Conservation (phyloP, 768 basidiomycete species). For the Phanerochaete carnosa region DNA sequence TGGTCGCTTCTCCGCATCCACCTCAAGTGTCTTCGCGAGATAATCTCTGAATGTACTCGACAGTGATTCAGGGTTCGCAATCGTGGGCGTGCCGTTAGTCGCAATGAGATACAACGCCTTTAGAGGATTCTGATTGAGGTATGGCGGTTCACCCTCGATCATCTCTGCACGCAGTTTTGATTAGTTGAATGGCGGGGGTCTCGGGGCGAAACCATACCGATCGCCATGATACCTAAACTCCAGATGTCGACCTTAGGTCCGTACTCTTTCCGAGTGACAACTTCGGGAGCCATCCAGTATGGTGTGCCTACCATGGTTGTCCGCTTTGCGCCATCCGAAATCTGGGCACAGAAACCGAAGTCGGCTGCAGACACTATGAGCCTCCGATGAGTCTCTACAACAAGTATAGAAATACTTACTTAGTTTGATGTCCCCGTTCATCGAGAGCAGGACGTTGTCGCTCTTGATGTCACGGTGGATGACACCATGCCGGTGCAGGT, state of each 20-base stretch:
- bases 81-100: constrained; percentile 95
- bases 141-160: constrained; percentile 98
- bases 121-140: constrained; percentile 93
- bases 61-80: constrained; percentile 83
- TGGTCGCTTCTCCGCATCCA: constrained; percentile 92
- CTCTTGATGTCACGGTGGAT: constrained; percentile 99
- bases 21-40: constrained; percentile 82
- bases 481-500: constrained; percentile 93
- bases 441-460: constrained; percentile 90
- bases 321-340: constrained; percentile 88
- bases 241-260: constrained; percentile 99
- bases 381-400: neutral
- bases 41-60: constrained; percentile 86
- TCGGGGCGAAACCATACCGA: constrained; percentile 48
- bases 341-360: constrained; percentile 98
- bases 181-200: neutral
- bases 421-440: constrained; percentile 96
- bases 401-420: constrained; percentile 53
- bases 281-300: constrained; percentile 99
- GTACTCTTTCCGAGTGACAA: constrained; percentile 96
- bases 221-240: constrained; percentile 95
- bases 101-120: constrained; percentile 98
- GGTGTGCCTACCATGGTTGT: constrained; percentile 99
- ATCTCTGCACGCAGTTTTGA: constrained; percentile 57
- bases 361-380: constrained; percentile 56